These are phyloP conservation scores for Phytophthora pluvialis DNA, from an alignment of 352 stramenopile genomes.

Conservation along the genomic window DNA sequence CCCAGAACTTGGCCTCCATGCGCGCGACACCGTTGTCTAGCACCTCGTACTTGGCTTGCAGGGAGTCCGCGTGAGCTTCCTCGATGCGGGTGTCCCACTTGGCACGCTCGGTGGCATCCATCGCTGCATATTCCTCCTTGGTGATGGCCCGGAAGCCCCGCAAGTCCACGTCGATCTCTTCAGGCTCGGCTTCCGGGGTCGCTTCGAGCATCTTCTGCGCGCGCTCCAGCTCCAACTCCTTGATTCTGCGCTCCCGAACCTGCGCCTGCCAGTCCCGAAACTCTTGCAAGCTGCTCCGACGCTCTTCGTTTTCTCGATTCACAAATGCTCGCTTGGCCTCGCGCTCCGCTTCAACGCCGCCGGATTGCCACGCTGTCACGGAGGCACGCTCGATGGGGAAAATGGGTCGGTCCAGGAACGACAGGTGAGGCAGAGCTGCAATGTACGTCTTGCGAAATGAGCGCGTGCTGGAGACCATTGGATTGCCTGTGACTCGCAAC, in stretches of 20 bases:
- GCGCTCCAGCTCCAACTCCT: conserved; percentile 61
- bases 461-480: conserved; percentile 89
- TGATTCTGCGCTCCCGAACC: conserved; percentile 64
- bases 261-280: conserved; percentile 84
- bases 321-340: conserved; percentile 80
- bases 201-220: conserved; percentile 42
- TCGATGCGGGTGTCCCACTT: conserved; percentile 72
- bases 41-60: conserved; percentile 44
- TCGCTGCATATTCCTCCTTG: conserved; percentile 62
- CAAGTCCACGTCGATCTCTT: conserved; percentile 42
- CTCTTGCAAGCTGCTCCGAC: conserved; percentile 65
- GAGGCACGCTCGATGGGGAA: conserved; percentile 91
- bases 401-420: conserved; percentile 95
- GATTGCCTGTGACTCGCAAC: conserved; percentile 89
- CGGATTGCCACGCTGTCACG: conserved; percentile 87
- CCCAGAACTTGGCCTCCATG: conserved; percentile 62
- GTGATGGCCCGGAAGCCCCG: conserved; percentile 68
- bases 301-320: conserved; percentile 76
- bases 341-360: conserved; percentile 90
- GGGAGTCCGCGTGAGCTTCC: conserved; percentile 51
- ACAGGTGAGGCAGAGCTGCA: conserved; percentile 77
- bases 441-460: conserved; percentile 96
- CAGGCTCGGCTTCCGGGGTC: conserved; percentile 17
- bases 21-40: conserved; percentile 49
- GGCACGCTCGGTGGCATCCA: conserved; percentile 46